Base-by-base conservation (phyloP, 2,329 filamentous ascomycete genomes). In the Fusarium pininemorale region DNA sequence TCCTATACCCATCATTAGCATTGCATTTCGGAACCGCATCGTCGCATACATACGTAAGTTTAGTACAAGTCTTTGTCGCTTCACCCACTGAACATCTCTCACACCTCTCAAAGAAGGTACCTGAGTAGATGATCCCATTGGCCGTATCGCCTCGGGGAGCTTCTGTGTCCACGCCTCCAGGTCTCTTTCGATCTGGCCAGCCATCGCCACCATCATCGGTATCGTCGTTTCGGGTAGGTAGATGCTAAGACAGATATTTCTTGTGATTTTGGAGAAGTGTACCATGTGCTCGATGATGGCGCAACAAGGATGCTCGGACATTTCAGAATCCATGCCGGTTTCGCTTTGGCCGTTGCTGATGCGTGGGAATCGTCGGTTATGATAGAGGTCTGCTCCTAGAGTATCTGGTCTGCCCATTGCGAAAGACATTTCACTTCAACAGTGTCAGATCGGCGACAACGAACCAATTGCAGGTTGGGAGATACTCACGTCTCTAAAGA, bases 391-490 rank as follows among this genome's bases (percentile, higher is more conserved):
- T 4, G 53, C 37, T 32, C 53, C 53, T 20, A 56, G 7, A 32
- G 53, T 56, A n/a, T 56, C 53, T 11, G 53, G 53, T 15, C 53
- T 30, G 0, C 53, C 53, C 53, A 56, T 56, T 11, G 53, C 53
- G 16, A 56, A 56, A 15, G 53, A 56, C 37, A 56, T 55, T 6
- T 55, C 53, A 14, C 53, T 55, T n/a, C 5, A 5, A 5, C 3
- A 14, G 5, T 16, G 4, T 55, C 2, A 55, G 20, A 30, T 10
- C 0, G 20, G 15, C 1, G 20, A 39, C 51, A 54, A 12, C 13
- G 3, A 3, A 41, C 0, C 3, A 18, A 13, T 6, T 7, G 15
- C 1, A 30, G 12, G 4, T 13, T 4, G 7, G 4, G 20, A 15
- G 5, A 39, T 20, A 55, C 53, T 41, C 16, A 42, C 53, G 53